Percentiles rank a stretch among this genome's conserved stretches.
Evolutionary conservation across 202 grass and related monocot species (phyloP).

Genomic region (Alloteropsis angusta): DNA sequence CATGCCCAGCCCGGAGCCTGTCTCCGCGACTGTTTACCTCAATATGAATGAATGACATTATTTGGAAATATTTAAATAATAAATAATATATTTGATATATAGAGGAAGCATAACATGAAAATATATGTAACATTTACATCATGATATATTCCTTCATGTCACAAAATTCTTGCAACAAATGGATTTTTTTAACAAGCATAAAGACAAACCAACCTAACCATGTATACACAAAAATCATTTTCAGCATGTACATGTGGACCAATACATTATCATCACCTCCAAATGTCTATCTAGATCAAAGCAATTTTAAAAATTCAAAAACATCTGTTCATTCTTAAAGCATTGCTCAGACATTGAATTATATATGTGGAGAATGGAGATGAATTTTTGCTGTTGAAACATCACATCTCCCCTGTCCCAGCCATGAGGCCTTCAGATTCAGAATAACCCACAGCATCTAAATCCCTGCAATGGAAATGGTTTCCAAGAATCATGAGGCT

Average conservation of each 20-base stretch:
- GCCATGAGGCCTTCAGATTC: not conserved
- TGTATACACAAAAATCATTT: not conserved
- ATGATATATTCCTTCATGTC: not conserved
- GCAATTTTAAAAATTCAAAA: not conserved
- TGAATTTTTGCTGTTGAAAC: not conserved
- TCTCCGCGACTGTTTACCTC: too few species aligned
- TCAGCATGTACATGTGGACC: not conserved
- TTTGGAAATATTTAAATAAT: not conserved
- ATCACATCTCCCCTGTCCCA: not conserved
- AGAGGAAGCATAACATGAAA: not conserved
- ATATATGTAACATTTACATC: not conserved
- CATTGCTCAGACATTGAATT: not conserved
- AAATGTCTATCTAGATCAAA: not conserved
- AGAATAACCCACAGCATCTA: not conserved
- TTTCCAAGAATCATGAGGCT: not conserved
- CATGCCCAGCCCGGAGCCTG: too few species aligned
- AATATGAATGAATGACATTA: not conserved
- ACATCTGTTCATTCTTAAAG: not conserved
- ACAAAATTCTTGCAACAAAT: not conserved
- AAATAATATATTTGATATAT: not conserved
- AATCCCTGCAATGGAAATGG: not conserved
- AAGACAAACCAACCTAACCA: not conserved
- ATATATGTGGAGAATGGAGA: too few species aligned
- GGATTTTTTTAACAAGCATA: not conserved
- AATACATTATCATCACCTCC: not conserved